phyloP scores from a whole-genome alignment of 768 basidiomycete genomes.

The Naganishia vishniacii region DNA sequence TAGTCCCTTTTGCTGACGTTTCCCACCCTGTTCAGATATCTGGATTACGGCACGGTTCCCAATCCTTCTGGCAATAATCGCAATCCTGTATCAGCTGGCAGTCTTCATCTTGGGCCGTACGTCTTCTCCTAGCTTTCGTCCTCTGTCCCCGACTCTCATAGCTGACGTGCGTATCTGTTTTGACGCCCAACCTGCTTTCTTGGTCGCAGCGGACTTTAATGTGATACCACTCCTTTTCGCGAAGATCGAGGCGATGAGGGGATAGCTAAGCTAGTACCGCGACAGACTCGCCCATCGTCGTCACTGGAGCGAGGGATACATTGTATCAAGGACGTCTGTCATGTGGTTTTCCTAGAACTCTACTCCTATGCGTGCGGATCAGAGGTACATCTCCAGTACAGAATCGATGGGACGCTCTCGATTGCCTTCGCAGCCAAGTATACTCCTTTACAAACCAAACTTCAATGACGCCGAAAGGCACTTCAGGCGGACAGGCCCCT shows the following conservation, averaged over 20 bases:
- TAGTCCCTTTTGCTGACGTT: too few species aligned
- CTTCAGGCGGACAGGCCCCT: too few species aligned
- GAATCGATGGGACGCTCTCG: too few species aligned
- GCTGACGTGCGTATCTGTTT: not conserved
- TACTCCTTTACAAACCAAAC: too few species aligned
- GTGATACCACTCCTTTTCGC: conserved; percentile 33
- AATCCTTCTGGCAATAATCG: conserved; percentile 33
- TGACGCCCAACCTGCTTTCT: not conserved
- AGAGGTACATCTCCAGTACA: too few species aligned
- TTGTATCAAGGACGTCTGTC: too few species aligned
- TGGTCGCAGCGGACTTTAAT: conserved; percentile 32
- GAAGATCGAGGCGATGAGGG: conserved; percentile 14
- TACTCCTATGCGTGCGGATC: too few species aligned
- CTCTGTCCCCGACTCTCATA: not conserved
- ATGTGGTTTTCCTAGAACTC: too few species aligned
- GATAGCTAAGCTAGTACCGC: not conserved
- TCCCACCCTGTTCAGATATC: conserved; percentile 25
- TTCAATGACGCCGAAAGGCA: too few species aligned
- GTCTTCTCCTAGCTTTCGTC: conserved; percentile 17
- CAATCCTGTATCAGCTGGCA: conserved; percentile 36
- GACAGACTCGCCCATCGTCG: too few species aligned
- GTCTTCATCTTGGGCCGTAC: conserved; percentile 34
- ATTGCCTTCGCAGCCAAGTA: too few species aligned
- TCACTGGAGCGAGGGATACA: too few species aligned
- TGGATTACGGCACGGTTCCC: conserved; percentile 28